phyloP scores from a whole-genome alignment of 139 green algal species.

The Tetratostichococcus sp. region DNA sequence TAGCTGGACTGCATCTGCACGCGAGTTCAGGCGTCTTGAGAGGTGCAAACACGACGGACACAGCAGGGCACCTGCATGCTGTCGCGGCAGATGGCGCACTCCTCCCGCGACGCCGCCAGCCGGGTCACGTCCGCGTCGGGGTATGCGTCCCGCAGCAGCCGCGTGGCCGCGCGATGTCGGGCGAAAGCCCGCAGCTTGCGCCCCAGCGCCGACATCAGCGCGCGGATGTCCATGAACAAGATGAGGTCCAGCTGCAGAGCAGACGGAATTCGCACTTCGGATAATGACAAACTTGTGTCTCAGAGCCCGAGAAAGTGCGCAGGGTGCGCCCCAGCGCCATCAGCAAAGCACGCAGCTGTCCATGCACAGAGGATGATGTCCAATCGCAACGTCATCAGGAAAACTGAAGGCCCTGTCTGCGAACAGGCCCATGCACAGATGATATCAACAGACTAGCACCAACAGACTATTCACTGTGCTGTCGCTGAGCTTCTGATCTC shows the following conservation, averaged over 20 bases:
- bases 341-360: no score
- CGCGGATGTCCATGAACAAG: slow-evolving; percentile 19
- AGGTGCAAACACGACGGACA: background rate
- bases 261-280: background rate
- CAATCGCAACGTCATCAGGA: no score
- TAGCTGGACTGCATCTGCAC: no score
- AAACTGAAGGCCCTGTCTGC: no score
- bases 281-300: no score
- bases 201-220: background rate
- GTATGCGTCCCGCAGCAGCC: slow-evolving; percentile 44
- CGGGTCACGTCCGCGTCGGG: slow-evolving; percentile 23
- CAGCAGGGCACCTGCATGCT: slow-evolving; percentile 9
- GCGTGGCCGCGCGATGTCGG: slow-evolving; percentile 34
- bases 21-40: no score
- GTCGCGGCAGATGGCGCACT: slow-evolving; percentile 48
- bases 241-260: slow-evolving; percentile 10
- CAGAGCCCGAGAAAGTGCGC: no score
- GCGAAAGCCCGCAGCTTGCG: slow-evolving; percentile 4
- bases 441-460: no score
- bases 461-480: no score
- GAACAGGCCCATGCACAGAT: no score
- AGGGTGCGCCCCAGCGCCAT: no score
- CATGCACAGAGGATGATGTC: no score
- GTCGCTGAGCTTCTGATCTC: background rate
- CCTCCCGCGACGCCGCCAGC: slow-evolving; percentile 12